Evolutionary conservation across 2,329 filamentous ascomycete species (phyloP), one percentile per base, ranked within the genome.

Genomic region (Didymella sp.): DNA sequence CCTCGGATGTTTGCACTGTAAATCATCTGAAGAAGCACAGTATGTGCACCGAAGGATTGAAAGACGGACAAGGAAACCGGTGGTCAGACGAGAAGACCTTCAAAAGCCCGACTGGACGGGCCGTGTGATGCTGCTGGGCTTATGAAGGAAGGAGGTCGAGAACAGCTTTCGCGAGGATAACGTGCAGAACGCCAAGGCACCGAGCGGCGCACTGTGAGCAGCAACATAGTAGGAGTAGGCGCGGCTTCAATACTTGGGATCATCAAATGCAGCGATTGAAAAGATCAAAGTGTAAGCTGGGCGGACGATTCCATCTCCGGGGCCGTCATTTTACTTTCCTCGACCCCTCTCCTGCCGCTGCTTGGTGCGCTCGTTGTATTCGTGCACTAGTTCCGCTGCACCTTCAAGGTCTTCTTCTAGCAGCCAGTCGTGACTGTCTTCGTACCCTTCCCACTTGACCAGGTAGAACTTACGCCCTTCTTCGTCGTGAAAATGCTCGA

Each of bases 361-460:
- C 19, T 38, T 22, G 35, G 22, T 19, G 19, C 35, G 35, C 19
- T 38, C 35, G 11, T 71, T 59, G 37, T 74, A 75, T 25, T 67
- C 66, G 0, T 50, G 25, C 8, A 75, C 61, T 35, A 75, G 9
- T 37, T 74, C 71, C 1, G 35, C 13, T 1, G 72, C 71, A 4
- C 70, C 68, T 2, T 56, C 60, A 7, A 75, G 59, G 19, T 73
- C 67, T 11, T 67, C 63, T 46, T 69, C 67, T 0, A 63, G 31
- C 4, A 74, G 50, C 72, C 73, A 76, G 42, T 73, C 70, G n/a
- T 64, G 59, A 2, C 62, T 64, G 25, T 73, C 67, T 7, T 70
- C 62, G 38, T 71, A 72, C 1, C 69, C 72, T 21, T 70, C 64
- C 73, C 73, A 76, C 33, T 73, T 73, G n/a, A 76, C 71, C 0